These are phyloP conservation scores for Paraphoma chrysanthemicola DNA, from an alignment of 2,329 filamentous ascomycete genomes.

Conservation along the genomic window DNA sequence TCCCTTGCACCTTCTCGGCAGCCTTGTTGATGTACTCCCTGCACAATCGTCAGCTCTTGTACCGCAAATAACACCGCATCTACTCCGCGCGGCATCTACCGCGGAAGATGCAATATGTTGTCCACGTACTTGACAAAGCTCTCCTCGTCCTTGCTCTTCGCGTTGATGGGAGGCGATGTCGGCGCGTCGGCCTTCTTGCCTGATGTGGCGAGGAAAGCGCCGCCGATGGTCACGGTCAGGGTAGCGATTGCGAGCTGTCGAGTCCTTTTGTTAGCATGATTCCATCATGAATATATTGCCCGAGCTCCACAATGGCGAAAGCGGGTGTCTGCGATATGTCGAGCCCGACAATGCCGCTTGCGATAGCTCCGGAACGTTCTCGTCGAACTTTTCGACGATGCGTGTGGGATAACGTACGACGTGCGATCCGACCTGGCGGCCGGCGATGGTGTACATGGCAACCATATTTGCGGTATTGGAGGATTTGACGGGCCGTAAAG, in stretches of 20 bases:
- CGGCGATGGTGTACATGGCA: constrained; percentile 58
- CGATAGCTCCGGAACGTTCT: not conserved
- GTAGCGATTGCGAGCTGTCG: constrained; percentile 67
- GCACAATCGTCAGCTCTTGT: constrained; percentile 12
- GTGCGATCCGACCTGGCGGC: constrained; percentile 63
- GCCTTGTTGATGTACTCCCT: constrained; percentile 50
- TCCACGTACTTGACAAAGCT: constrained; percentile 69
- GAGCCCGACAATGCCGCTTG: not conserved
- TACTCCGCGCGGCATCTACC: not conserved
- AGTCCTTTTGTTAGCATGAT: constrained; percentile 9
- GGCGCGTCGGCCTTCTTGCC: constrained; percentile 53
- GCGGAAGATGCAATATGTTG: not conserved
- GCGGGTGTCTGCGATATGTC: no score
- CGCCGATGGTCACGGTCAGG: constrained; percentile 41
- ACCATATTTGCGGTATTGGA: constrained; percentile 54
- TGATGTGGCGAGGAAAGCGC: constrained; percentile 44
- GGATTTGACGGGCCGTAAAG: constrained; percentile 18
- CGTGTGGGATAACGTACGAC: constrained; percentile 50
- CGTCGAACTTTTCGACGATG: constrained; percentile 20
- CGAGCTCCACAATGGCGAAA: no score
- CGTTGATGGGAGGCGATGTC: constrained; percentile 64
- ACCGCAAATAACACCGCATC: no score
- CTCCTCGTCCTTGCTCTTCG: constrained; percentile 71
- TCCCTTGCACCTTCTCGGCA: constrained; percentile 35
- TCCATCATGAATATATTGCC: constrained; percentile 6